Evolutionary conservation across 2,329 filamentous ascomycete genomes (phyloP), one percentile per base, ranked within the genome.

Genomic region (Cadophora luteo-olivacea): DNA sequence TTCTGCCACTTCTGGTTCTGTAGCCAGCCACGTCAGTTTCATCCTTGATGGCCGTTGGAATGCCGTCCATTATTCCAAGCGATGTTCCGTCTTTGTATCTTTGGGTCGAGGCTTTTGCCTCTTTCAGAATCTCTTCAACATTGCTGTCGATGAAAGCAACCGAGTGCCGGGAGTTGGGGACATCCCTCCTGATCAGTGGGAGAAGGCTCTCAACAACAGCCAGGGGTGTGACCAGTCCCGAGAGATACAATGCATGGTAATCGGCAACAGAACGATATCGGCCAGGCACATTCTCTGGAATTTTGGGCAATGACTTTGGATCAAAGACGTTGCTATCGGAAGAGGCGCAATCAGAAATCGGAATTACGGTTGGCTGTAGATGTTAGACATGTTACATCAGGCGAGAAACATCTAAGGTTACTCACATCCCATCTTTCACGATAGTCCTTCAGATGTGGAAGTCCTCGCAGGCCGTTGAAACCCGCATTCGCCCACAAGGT

Each of bases 31-130:
- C 80, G 76, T 93, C 85, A 19, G 90, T 85, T 75, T 97, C 93
- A 76, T 97, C 93, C 80, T 97, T 97, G 74, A 96, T 87, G 0
- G 90, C 91, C 61, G 97, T 86, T 0, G 93, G 94, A 0, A 97
- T 88, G 14, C 94, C 94, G 75, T 97, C 94, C 8, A 97, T 82
- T 5, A 92, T 81, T 14, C 92, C 85, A 19, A 93, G 79, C 0
- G 89, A 85, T 70, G 85, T 84, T 0, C 92, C 91, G 19, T 84
- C 82, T 68, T 87, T 87, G 79, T 91, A 97, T 57, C 94, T 84
- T 76, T 87, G 83, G 0, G 93, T 91, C 0, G 93, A 96, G 8
- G 86, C 91, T 73, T 85, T 85, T 0, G 94, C 93, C 0, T 92
- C 90, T 45, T 86, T 85, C 4, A 89, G 83, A 0, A 92, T 86